Conservation (phyloP, 345 rosid species). For the Euphorbia lathyris region DNA sequence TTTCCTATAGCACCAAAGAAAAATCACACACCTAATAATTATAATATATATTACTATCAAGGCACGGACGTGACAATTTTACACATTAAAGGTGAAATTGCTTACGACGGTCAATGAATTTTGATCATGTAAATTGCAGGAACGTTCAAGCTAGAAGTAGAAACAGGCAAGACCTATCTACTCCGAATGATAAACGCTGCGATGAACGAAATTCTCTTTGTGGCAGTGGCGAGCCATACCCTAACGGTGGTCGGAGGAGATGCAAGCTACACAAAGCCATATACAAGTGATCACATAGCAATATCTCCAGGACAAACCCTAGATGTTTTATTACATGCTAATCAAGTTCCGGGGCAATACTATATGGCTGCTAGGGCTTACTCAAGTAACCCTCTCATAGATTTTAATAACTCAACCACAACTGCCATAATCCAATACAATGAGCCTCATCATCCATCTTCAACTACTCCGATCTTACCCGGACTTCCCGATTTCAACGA, state of each 20-base stretch:
- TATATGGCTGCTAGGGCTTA: constrained; percentile 11
- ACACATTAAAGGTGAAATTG: too few relatives aligned
- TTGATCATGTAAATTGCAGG: not conserved
- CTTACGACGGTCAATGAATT: too few relatives aligned
- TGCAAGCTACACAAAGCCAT: constrained; percentile 48
- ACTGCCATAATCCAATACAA: constrained; percentile 39
- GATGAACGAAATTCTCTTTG: constrained; percentile 36
- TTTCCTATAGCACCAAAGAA: too few relatives aligned
- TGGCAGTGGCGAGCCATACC: constrained; percentile 34
- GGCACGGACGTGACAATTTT: too few relatives aligned
- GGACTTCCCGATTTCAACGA: constrained; percentile 12
- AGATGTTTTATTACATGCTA: constrained; percentile 27
- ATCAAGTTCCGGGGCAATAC: constrained; percentile 21
- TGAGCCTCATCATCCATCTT: constrained; percentile 21
- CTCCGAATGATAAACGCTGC: constrained; percentile 36
- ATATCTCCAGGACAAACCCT: constrained; percentile 38
- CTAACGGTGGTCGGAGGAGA: constrained; percentile 44
- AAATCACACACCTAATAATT: too few relatives aligned
- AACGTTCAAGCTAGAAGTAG: constrained; percentile 23
- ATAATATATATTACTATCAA: too few relatives aligned
- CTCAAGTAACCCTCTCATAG: constrained; percentile 7
- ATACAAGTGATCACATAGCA: constrained; percentile 14
- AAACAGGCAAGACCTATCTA: constrained; percentile 36
- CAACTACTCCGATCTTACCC: not conserved
- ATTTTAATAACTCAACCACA: constrained; percentile 14